Conservation (phyloP, 768 basidiomycete genomes). For the Plicaturopsis crispa region DNA sequence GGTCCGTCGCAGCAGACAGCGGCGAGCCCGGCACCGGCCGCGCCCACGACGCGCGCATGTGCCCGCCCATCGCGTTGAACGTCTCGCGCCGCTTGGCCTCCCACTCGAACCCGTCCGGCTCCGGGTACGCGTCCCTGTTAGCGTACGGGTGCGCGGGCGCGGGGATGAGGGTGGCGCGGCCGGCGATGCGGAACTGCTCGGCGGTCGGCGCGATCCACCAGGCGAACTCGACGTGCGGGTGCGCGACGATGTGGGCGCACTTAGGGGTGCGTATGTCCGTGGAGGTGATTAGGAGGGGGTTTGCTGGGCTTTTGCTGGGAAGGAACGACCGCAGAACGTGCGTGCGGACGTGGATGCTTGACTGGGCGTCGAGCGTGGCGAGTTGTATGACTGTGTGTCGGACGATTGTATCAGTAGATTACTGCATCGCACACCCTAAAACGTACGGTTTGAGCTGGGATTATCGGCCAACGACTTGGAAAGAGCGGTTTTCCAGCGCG, state of each 20-base stretch:
- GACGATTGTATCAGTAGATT: no score
- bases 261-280: constrained; percentile 75
- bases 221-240: constrained; percentile 47
- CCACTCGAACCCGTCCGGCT: constrained; percentile 47
- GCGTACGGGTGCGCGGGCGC: constrained; percentile 29
- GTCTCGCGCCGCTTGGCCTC: constrained; percentile 51
- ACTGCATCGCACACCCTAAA: no score
- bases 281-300: constrained; percentile 57
- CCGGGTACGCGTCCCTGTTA: constrained; percentile 13
- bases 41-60: constrained; percentile 69
- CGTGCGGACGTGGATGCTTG: constrained; percentile 56
- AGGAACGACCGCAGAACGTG: constrained; percentile 57
- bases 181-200: constrained; percentile 71
- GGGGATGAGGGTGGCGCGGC: constrained; percentile 49
- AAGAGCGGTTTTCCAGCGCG: constrained; percentile 42
- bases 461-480: constrained; percentile 31
- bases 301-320: constrained; percentile 30
- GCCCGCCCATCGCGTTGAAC: constrained; percentile 51
- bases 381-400: no score
- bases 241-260: constrained; percentile 43
- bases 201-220: constrained; percentile 68
- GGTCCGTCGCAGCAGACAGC: constrained; percentile 45
- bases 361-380: constrained; percentile 40
- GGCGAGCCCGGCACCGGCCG: constrained; percentile 57
- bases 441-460: constrained; percentile 31